Evolutionary conservation across 1,139 yeast species (phyloP), one percentile per base, ranked within the genome.

Genomic region (Saccharomyces uvarum): DNA sequence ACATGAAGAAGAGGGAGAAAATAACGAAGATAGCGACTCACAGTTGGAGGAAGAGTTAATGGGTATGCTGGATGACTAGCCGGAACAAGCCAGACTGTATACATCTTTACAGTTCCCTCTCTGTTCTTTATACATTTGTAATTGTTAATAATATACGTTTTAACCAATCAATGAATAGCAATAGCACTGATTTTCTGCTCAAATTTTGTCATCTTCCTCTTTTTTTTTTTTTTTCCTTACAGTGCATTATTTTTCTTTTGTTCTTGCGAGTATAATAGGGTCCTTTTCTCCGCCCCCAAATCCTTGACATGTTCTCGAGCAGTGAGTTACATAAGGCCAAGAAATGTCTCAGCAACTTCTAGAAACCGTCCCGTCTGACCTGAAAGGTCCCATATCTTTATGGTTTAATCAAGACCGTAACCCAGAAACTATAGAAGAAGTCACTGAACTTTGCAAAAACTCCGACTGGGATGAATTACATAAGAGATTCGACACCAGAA

Each of bases 391-490:
- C 16, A 57, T 67, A 21, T 49, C 49, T 11, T 48, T 56, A 4
- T 68, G 72, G 72, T 53, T 69, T 7, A 38, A 54, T 7, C 57
- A 61, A 32, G 71, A 65, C 49, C 70, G 60, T 70, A 83, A 88
- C 61, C 78, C 79, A 5, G 65, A 63, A 6, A 81, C 95, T 1
- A 72, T 82, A 50, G 58, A 71, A 2, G 88, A 88, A 67, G 83
- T 90, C 48, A 55, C 67, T 21, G 62, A 67, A 0, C 74, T 89
- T n/a, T 75, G 76, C 16, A 66, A 69, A 0, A 57, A 63, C 0
- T 65, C 72, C 3, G 68, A 83, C 57, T 72, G 73, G 61, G 71
- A 66, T 0, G 81, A 75, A 51, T 73, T 90, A 49, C 79, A 78
- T 51, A 68, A 68, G 48, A 77, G 88, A 54, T 64, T 75, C 16